Conservation (phyloP, 768 basidiomycete genomes). For the Russula virescens region DNA sequence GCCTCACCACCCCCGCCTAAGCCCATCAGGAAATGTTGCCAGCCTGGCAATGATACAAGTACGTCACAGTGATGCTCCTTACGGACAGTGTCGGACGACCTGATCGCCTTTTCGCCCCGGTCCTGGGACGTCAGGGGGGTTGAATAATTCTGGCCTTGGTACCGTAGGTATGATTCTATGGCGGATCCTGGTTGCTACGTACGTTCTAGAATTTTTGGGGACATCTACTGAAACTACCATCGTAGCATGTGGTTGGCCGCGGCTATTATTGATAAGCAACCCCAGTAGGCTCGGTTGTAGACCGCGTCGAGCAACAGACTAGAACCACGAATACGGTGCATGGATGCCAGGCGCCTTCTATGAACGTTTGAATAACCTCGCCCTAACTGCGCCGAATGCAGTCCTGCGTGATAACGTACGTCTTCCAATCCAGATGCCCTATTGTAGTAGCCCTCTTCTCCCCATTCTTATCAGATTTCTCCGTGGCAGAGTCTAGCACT, state of each 20-base stretch:
- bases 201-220: background rate
- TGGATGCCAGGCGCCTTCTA: background rate
- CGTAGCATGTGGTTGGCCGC: constrained; percentile 8
- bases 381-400: background rate
- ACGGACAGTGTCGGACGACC: background rate
- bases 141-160: background rate
- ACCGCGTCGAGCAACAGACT: background rate
- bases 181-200: background rate
- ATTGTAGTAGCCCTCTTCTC: background rate
- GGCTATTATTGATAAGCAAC: background rate
- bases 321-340: background rate
- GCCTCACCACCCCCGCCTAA: background rate
- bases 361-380: background rate
- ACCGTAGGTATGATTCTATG: background rate
- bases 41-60: background rate
- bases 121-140: background rate
- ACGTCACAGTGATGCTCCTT: background rate
- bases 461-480: background rate
- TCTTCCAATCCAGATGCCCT: background rate
- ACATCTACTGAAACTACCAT: background rate
- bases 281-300: background rate
- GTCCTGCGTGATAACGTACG: background rate
- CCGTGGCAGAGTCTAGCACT: background rate
- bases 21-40: background rate
- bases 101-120: background rate